phyloP scores from a whole-genome alignment of 352 stramenopile genomes.

The Globisporangium barbulae region DNA sequence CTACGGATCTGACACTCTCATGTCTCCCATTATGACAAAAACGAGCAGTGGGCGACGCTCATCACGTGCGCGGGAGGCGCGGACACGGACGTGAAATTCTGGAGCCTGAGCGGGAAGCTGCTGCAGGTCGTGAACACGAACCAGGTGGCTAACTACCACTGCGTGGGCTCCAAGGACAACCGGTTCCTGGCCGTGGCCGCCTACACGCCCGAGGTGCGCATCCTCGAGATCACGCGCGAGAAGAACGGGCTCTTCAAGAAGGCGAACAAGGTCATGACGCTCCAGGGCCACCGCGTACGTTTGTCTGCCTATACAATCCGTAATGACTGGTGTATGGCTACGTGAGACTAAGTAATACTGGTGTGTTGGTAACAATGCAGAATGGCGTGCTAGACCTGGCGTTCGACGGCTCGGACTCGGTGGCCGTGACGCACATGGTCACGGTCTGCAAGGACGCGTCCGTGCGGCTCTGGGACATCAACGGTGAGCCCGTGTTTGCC shows the following conservation, averaged over 20 bases:
- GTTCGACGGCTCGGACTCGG: conserved; percentile 66
- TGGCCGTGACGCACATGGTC: conserved; percentile 70
- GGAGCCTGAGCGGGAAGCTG: conserved; percentile 58
- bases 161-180: conserved; percentile 77
- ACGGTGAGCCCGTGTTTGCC: conserved; percentile 31
- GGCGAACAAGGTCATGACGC: conserved; percentile 80
- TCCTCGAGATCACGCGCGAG: conserved; percentile 76
- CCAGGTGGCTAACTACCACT: conserved; percentile 80
- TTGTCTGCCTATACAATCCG: background rate
- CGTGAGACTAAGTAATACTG: background rate
- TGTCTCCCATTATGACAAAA: background rate
- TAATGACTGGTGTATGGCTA: background rate
- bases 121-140: conserved; percentile 79
- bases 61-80: conserved; percentile 63
- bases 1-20: background rate
- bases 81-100: conserved; percentile 85
- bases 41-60: conserved; percentile 61
- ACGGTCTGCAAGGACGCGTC: conserved; percentile 80
- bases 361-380: conserved; percentile 20
- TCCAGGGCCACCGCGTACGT: conserved; percentile 71
- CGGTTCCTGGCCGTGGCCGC: conserved; percentile 75
- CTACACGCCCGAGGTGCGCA: conserved; percentile 83
- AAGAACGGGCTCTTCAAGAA: conserved; percentile 79
- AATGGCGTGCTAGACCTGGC: conserved; percentile 72
- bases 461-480: conserved; percentile 78